Evolutionary conservation across 2,329 filamentous ascomycete genomes (phyloP).

Genomic region (Leptographium galeiforme): DNA sequence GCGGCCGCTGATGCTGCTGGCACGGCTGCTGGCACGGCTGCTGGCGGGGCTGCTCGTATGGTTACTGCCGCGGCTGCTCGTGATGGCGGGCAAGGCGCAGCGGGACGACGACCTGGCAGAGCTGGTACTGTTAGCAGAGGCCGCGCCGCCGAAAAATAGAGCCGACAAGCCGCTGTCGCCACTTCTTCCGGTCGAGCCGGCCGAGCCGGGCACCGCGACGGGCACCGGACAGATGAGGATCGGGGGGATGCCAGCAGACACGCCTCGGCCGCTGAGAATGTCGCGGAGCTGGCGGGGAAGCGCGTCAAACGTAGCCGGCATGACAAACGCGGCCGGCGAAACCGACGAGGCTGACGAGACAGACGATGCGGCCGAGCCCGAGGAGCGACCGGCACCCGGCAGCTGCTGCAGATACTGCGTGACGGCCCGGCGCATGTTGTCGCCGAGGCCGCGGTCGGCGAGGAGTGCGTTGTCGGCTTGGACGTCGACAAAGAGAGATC

Average conservation of each 20-base stretch:
- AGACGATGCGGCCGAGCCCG: neutral
- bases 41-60: neutral
- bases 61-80: no score
- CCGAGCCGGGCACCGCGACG: neutral
- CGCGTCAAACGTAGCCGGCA: no score
- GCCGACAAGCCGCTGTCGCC: neutral
- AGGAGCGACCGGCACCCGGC: neutral
- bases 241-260: neutral
- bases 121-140: neutral
- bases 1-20: no score
- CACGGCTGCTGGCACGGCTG: neutral
- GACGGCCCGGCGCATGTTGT: neutral
- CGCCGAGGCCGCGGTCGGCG: neutral
- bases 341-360: neutral
- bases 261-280: neutral
- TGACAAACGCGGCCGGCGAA: no score
- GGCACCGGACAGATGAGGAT: neutral
- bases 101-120: neutral
- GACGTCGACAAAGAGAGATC: neutral
- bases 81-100: neutral
- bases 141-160: neutral
- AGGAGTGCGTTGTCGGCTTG: neutral
- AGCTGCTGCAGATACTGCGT: constrained; percentile 1
- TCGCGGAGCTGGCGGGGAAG: neutral
- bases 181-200: neutral